A percentile compares a stretch with the other conserved stretches of the same genome.
Conservation (phyloP, 2,329 filamentous ascomycete species). For the Zarea fungicola region DNA sequence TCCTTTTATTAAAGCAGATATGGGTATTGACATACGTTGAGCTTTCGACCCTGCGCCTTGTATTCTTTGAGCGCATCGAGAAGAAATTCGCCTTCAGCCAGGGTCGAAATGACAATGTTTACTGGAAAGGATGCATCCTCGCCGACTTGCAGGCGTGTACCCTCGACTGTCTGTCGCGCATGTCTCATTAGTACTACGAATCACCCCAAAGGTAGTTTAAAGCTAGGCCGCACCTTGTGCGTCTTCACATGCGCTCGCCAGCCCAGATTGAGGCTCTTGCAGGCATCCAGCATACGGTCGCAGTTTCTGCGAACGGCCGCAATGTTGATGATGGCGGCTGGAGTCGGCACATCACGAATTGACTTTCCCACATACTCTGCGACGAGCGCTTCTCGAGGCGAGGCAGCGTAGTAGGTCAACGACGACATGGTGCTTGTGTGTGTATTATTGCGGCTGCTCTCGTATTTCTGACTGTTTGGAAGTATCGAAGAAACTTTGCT, state of each 20-base stretch:
- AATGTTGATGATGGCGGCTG: slow-evolving; percentile 63
- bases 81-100: slow-evolving; percentile 68
- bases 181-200: not conserved
- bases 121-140: slow-evolving; percentile 39
- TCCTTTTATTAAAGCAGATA: no score
- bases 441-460: no score
- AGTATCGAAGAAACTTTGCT: not conserved
- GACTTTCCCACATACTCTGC: slow-evolving; percentile 47
- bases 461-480: not conserved
- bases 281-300: slow-evolving; percentile 62
- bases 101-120: slow-evolving; percentile 66
- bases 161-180: slow-evolving; percentile 53
- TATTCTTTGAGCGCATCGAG: slow-evolving; percentile 55
- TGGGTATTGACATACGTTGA: slow-evolving; percentile 48
- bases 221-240: slow-evolving; percentile 57
- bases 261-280: slow-evolving; percentile 51
- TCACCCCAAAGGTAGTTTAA: not conserved
- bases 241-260: slow-evolving; percentile 80
- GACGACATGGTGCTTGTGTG: slow-evolving; percentile 20
- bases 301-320: slow-evolving; percentile 65
- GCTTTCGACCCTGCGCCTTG: slow-evolving; percentile 43
- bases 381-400: slow-evolving; percentile 20
- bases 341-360: slow-evolving; percentile 57
- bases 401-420: slow-evolving; percentile 19
- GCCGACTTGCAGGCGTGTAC: slow-evolving; percentile 67